Conservation (phyloP, 1,284 basidiomycete species). For the Pseudozyma hubeiensis region DNA sequence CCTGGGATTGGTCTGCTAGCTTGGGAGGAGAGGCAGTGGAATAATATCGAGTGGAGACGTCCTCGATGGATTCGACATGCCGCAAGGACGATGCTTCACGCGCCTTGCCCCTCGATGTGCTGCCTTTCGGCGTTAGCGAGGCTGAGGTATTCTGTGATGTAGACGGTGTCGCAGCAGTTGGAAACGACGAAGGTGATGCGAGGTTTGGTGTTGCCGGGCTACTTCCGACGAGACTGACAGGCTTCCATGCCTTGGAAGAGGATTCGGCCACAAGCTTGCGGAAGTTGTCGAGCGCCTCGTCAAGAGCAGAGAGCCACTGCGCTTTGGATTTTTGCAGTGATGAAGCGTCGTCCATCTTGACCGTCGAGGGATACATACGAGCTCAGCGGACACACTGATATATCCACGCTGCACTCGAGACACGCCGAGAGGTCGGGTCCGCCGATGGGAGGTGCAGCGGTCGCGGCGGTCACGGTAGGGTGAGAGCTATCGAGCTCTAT, state of each 20-base stretch:
- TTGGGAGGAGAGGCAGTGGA: conserved; percentile 10
- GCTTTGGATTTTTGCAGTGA: conserved; percentile 47
- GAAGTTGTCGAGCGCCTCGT: conserved; percentile 50
- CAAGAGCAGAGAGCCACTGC: conserved; percentile 55
- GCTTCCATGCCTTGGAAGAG: conserved; percentile 51
- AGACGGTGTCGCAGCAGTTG: conserved; percentile 6
- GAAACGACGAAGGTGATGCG: conserved; percentile 23
- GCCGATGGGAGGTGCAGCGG: too few species aligned
- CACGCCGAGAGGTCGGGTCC: too few species aligned
- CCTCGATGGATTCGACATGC: conserved; percentile 35
- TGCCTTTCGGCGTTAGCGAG: conserved; percentile 5
- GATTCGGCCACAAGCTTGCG: conserved; percentile 51
- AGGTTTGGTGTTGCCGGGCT: conserved; percentile 30
- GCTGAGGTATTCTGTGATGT: conserved; percentile 11
- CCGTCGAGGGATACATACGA: neutral
- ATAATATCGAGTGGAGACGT: conserved; percentile 17
- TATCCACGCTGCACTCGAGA: too few species aligned
- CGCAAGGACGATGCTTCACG: conserved; percentile 39
- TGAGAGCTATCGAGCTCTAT: too few species aligned
- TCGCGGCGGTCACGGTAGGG: too few species aligned
- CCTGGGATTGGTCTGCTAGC: neutral
- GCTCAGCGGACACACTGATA: too few species aligned
- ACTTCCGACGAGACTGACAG: conserved; percentile 28
- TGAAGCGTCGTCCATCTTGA: conserved; percentile 36
- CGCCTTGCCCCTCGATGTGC: conserved; percentile 11